Evolutionary conservation across 495 filamentous ascomycete genomes (phyloP).

Genomic region (Schizothecium vesticola): DNA sequence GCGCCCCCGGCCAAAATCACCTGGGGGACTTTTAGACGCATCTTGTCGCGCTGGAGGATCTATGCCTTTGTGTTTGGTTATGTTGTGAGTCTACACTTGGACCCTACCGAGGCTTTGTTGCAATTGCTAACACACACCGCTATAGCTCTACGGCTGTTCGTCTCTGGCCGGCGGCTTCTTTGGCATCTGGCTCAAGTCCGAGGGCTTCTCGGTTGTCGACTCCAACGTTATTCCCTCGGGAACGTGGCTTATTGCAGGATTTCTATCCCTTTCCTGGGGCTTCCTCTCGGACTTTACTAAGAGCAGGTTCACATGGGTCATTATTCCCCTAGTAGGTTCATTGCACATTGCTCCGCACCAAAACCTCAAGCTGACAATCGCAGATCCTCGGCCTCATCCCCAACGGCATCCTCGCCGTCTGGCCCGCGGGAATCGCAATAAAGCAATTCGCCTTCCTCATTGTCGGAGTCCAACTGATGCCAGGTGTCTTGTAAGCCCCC

Average conservation of each 20-base stretch:
- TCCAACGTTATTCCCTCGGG: slow-evolving; percentile 41
- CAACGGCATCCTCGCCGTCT: slow-evolving; percentile 42
- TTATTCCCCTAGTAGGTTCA: slow-evolving; percentile 37
- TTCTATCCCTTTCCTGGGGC: slow-evolving; percentile 28
- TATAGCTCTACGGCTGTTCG: slow-evolving; percentile 26
- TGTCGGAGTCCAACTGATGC: slow-evolving; percentile 28
- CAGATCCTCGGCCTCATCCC: slow-evolving; percentile 27
- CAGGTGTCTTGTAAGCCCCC: slow-evolving; percentile 26
- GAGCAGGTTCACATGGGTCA: slow-evolving; percentile 41
- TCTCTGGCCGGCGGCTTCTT: slow-evolving; percentile 27
- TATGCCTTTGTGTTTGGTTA: slow-evolving; percentile 8
- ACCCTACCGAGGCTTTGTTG: slow-evolving; percentile 32
- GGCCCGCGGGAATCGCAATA: slow-evolving; percentile 45
- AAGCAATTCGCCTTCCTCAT: slow-evolving; percentile 48
- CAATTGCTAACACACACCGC: slow-evolving; percentile 29
- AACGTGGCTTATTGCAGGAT: slow-evolving; percentile 39
- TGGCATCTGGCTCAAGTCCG: slow-evolving; percentile 42
- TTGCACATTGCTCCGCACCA: background rate
- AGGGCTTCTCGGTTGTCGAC: slow-evolving; percentile 35
- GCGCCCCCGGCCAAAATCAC: slow-evolving; percentile 29
- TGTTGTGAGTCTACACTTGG: slow-evolving; percentile 41
- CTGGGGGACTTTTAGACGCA: slow-evolving; percentile 42
- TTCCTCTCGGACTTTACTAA: slow-evolving; percentile 46
- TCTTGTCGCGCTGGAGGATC: slow-evolving; percentile 37
- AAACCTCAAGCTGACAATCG: background rate